phyloP scores from a whole-genome alignment of 2,329 filamentous ascomycete species.

The Fonsecaea monophora region DNA sequence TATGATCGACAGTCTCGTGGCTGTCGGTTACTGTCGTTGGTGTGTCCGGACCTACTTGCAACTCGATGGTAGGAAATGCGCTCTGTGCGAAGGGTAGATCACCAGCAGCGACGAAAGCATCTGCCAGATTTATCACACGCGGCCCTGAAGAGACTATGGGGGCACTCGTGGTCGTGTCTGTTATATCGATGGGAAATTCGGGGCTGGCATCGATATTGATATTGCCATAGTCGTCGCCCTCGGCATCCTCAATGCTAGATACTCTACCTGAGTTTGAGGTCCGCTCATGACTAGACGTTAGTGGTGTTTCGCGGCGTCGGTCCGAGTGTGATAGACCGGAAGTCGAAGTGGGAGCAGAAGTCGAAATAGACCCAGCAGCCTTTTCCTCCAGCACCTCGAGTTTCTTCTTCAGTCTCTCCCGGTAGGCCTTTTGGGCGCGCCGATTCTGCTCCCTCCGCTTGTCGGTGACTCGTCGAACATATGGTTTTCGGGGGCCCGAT shows the following conservation, averaged over 20 bases:
- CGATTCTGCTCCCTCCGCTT: conserved; percentile 39
- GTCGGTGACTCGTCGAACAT: conserved; percentile 43
- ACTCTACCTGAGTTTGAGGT: not conserved
- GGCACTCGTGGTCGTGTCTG: not conserved
- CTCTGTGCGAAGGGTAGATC: conserved; percentile 27
- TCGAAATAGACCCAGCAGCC: not conserved
- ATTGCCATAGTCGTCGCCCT: not conserved
- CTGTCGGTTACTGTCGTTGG: conserved; percentile 10
- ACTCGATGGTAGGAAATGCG: conserved; percentile 10
- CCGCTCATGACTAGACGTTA: not conserved
- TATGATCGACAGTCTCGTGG: not conserved
- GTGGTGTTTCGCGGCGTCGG: not conserved
- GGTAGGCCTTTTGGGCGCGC: conserved; percentile 36
- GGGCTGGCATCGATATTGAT: not conserved
- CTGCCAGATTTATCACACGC: conserved; percentile 28
- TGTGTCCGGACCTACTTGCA: conserved; percentile 15
- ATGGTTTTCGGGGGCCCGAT: conserved; percentile 26
- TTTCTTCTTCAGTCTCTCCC: conserved; percentile 35
- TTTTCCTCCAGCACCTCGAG: conserved; percentile 31
- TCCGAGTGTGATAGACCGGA: conserved; percentile 1
- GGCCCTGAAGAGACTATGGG: not conserved
- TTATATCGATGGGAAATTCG: not conserved
- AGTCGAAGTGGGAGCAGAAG: no score
- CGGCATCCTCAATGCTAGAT: not conserved
- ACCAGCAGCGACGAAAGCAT: conserved; percentile 33